Evolutionary conservation across 345 rosid genomes (phyloP).

Genomic region (Clausena lansium): DNA sequence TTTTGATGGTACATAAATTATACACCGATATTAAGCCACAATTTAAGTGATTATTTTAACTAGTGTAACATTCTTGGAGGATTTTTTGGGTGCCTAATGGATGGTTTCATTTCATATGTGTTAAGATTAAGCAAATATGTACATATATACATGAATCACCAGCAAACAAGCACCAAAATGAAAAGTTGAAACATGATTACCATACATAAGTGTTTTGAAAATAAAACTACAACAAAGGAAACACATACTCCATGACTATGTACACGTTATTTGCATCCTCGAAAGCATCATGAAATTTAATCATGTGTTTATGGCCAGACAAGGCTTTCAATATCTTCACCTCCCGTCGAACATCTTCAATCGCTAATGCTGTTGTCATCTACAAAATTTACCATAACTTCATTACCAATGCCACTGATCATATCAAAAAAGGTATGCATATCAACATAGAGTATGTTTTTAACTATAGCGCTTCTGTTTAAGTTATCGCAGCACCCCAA

Average conservation of each 20-base stretch:
- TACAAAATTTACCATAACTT: constrained; percentile 33
- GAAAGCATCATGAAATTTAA: constrained; percentile 78
- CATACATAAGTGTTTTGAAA: not conserved
- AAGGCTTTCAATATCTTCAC: constrained; percentile 82
- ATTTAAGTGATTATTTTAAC: not conserved
- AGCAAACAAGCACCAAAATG: not conserved
- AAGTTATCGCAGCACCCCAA: not conserved
- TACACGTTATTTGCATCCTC: constrained; percentile 79
- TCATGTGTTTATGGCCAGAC: constrained; percentile 76
- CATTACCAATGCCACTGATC: constrained; percentile 5
- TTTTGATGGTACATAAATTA: not conserved
- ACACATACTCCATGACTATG: constrained; percentile 90
- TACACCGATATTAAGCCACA: not conserved
- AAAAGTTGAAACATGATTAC: not conserved
- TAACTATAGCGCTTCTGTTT: not conserved
- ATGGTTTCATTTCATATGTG: not conserved
- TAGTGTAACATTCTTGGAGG: not conserved
- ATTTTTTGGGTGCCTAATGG: not conserved
- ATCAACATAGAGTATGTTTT: not conserved
- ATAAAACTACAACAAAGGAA: constrained; percentile 9
- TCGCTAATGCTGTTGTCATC: constrained; percentile 86
- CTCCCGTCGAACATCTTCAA: constrained; percentile 96
- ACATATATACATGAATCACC: not conserved
- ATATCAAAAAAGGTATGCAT: not conserved
- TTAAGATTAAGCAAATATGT: not conserved